These are phyloP conservation scores for Stachybotrys elegans DNA, from an alignment of 2,329 filamentous ascomycete genomes.

Conservation along the genomic window DNA sequence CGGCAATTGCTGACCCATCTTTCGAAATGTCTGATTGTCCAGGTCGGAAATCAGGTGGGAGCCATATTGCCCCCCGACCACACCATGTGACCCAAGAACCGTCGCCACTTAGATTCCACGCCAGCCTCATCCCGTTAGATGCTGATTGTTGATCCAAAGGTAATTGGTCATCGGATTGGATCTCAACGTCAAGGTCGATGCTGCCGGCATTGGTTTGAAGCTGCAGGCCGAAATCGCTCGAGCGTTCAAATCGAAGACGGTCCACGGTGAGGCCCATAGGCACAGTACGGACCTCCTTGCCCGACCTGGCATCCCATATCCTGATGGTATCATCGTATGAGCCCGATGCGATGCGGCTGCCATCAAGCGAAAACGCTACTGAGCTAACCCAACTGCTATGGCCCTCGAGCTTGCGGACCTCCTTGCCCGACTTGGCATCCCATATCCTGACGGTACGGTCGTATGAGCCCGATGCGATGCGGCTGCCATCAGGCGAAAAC, in stretches of 20 bases:
- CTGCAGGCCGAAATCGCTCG: not conserved
- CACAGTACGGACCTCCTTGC: slow-evolving; percentile 1
- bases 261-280: too few relatives aligned
- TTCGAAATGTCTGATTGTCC: too few relatives aligned
- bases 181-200: not conserved
- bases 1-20: too few relatives aligned
- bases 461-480: slow-evolving; percentile 7
- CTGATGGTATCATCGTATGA: slow-evolving; percentile 4
- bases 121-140: not conserved
- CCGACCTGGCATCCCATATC: slow-evolving; percentile 7
- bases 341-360: slow-evolving; percentile 2
- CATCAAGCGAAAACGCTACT: slow-evolving; percentile 3
- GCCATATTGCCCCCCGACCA: not conserved
- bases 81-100: not conserved
- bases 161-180: not conserved
- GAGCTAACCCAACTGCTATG: slow-evolving; percentile 3
- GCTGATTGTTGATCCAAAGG: not conserved
- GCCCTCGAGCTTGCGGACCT: slow-evolving; percentile 6
- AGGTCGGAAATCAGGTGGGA: not conserved
- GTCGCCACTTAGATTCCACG: not conserved
- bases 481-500: slow-evolving; percentile 9
- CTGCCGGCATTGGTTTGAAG: not conserved
- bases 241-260: too few relatives aligned
- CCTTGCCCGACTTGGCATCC: slow-evolving; percentile 6
- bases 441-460: slow-evolving; percentile 11